Evolutionary conservation across 768 basidiomycete genomes (phyloP), one percentile per base, ranked within the genome.

Genomic region (Mycena indigotica): DNA sequence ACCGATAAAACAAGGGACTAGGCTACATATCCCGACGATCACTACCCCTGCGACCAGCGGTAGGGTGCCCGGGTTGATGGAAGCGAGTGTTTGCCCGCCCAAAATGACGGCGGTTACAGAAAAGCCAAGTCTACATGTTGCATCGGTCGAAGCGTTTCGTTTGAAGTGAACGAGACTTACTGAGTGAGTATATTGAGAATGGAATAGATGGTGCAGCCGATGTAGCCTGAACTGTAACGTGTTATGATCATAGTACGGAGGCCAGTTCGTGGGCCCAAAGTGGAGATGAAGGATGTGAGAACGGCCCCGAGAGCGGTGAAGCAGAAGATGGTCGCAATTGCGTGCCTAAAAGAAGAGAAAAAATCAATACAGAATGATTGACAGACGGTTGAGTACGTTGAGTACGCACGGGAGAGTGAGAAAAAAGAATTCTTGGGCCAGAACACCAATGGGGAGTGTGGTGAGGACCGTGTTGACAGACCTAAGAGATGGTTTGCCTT

Each of bases 111-210:
- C 73, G 0, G 73, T 76, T 19, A 74, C 73, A 16, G 77, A 72
- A 66, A 82, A 84, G 3, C 81, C 80, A n/a, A 82, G 66, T 52
- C 76, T 80, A 45, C 16, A 45, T 30, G 38, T 16, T 16, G 4
- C 12, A 50, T 26, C 3, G 41, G 38, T 16, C 8, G 28, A 5
- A 8, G 3, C 15, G 46, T n/a, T n/a, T n/a, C n/a, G n/a, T n/a
- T n/a, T n/a, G n/a, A 17, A 40, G 8, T 28, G 24, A 28, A 41
- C 12, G 4, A 40, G 5, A 62, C 66, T 16, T 51, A 77, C 71
- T 80, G 79, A 2, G 81, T 81, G 19, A 85, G 65, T 61, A 83
- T 81, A 63, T 84, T 84, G 4, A 85, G 66, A 50, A 84, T 61
- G 4, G 81, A 79, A 61, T 79, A 82, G 50, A 83, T 74, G 4